Percentiles rank a stretch among this genome's conserved stretches.
Conservation (phyloP, 2,329 filamentous ascomycete genomes). For the Penicillium corylophilum region DNA sequence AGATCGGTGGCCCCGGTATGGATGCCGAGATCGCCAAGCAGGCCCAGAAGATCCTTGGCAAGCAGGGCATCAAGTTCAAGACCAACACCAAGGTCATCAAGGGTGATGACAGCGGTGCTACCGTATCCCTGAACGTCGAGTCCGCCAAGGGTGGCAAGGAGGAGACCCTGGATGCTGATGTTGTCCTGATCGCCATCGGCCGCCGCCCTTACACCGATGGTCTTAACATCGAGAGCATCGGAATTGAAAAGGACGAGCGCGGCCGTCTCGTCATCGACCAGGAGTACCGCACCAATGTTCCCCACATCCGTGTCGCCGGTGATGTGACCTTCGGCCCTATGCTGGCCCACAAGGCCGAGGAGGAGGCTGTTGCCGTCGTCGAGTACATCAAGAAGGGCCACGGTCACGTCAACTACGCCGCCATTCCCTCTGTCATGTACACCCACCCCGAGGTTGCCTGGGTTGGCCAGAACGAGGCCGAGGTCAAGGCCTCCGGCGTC, state of each 20-base stretch:
- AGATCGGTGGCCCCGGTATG: constrained; percentile 98
- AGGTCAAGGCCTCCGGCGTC: constrained; percentile 83
- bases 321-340: constrained; percentile 97
- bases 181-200: constrained; percentile 94
- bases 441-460: constrained; percentile 97
- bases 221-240: constrained; percentile 90
- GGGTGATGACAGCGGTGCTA: constrained; percentile 76
- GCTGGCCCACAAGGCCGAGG: constrained; percentile 99
- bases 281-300: constrained; percentile 96
- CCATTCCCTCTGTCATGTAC: constrained; percentile 99
- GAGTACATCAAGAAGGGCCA: constrained; percentile 98
- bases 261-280: constrained; percentile 96
- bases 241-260: constrained; percentile 71
- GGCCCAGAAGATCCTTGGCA: constrained; percentile 86
- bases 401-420: constrained; percentile 98
- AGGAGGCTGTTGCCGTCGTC: constrained; percentile 90
- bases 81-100: constrained; percentile 90
- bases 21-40: constrained; percentile 89
- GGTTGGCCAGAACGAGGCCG: constrained; percentile 97
- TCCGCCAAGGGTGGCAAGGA: constrained; percentile 94
- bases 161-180: constrained; percentile 87
- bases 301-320: constrained; percentile 94
- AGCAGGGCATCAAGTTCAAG: constrained; percentile 99
- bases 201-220: constrained; percentile 91
- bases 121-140: constrained; percentile 80